Conservation (phyloP, 352 stramenopile species). For the Albugo laibachii region DNA sequence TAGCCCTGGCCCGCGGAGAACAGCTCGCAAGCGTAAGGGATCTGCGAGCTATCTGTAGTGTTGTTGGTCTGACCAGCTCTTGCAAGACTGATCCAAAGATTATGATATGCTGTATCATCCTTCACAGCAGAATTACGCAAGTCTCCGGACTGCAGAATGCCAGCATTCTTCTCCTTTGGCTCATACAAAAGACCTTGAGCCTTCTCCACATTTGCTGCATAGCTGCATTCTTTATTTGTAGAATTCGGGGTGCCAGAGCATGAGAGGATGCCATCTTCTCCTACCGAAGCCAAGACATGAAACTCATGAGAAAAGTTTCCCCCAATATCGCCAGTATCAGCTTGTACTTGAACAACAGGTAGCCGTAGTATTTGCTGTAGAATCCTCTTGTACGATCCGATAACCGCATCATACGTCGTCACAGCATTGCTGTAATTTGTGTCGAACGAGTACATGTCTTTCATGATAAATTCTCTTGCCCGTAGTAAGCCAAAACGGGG, state of each 20-base stretch:
- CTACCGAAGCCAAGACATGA: conserved; percentile 61
- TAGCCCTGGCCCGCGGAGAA: too few species aligned
- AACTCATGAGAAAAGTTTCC: conserved; percentile 81
- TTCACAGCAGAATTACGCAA: too few species aligned
- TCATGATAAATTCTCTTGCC: conserved; percentile 80
- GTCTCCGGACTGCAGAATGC: too few species aligned
- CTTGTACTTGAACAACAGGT: conserved; percentile 56
- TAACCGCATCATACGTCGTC: conserved; percentile 64
- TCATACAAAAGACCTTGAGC: conserved; percentile 15
- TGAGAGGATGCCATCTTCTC: conserved; percentile 66
- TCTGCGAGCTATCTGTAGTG: too few species aligned
- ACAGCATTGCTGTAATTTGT: conserved; percentile 28
- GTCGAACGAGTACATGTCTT: conserved; percentile 85
- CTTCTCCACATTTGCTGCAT: conserved; percentile 80
- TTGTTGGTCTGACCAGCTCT: too few species aligned
- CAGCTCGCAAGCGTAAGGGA: too few species aligned
- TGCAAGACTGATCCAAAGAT: too few species aligned
- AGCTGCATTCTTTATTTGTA: conserved; percentile 18
- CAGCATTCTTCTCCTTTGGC: too few species aligned
- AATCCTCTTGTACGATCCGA: conserved; percentile 56
- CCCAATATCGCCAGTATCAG: conserved; percentile 75
- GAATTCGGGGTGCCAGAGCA: conserved; percentile 14
- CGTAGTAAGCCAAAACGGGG: conserved; percentile 67
- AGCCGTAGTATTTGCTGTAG: conserved; percentile 39
- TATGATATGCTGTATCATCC: too few species aligned